phyloP scores from a whole-genome alignment of 139 green algal species.

The Zygnema cylindricum region DNA sequence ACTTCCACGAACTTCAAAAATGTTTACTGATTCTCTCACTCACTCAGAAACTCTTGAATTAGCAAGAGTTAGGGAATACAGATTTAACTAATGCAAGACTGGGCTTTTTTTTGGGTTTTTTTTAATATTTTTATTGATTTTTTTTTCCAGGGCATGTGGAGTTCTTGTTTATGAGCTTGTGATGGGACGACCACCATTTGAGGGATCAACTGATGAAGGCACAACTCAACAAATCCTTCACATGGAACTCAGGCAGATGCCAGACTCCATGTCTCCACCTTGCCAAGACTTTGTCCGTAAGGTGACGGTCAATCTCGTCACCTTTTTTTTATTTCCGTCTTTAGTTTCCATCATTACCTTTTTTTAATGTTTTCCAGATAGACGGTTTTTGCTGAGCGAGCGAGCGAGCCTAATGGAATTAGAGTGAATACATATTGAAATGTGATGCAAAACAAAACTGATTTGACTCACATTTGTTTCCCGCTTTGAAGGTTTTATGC shows the following conservation, averaged over 20 bases:
- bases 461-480: not conserved
- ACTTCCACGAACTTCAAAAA: not conserved
- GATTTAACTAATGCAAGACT: not conserved
- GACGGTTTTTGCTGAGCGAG: not conserved
- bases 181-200: constrained; percentile 80
- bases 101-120: not conserved
- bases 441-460: not conserved
- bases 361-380: too few species aligned
- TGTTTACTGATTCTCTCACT: not conserved
- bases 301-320: not conserved
- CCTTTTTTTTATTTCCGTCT: not conserved
- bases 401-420: not conserved
- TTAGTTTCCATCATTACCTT: not conserved
- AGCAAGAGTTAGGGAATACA: not conserved
- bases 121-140: not conserved
- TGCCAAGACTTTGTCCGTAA: constrained; percentile 41
- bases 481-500: not conserved
- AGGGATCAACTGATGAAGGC: constrained; percentile 58
- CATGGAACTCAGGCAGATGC: constrained; percentile 11
- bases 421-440: too few species aligned
- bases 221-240: constrained; percentile 67
- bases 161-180: constrained; percentile 86
- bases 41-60: not conserved
- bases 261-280: constrained; percentile 15
- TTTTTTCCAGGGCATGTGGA: constrained; percentile 65